Evolutionary conservation across 2,329 filamentous ascomycete genomes (phyloP).

Genomic region (Cladosporium phlei): DNA sequence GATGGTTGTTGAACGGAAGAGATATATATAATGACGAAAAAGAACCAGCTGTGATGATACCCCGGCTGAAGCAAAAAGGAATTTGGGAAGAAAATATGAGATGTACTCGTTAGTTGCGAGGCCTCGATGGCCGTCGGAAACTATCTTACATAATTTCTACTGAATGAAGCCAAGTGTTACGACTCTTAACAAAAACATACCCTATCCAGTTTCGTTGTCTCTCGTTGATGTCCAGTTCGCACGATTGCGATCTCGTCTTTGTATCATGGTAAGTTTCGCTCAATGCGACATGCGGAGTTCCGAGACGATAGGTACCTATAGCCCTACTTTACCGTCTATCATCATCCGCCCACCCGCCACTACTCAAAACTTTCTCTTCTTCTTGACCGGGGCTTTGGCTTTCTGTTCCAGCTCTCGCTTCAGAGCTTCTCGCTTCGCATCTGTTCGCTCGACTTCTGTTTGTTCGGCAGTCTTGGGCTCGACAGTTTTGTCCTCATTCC

Average conservation of each 20-base stretch:
- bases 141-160: conserved; percentile 4
- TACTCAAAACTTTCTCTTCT: conserved; percentile 52
- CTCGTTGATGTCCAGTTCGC: too few species aligned
- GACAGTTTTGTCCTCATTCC: too few species aligned
- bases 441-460: conserved; percentile 47
- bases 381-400: conserved; percentile 50
- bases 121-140: neutral
- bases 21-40: neutral
- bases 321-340: too few species aligned
- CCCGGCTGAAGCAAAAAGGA: conserved; percentile 9
- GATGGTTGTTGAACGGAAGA: neutral
- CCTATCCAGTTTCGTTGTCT: too few species aligned
- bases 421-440: conserved; percentile 52
- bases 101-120: neutral
- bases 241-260: too few species aligned
- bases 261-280: too few species aligned
- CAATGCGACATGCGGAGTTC: too few species aligned
- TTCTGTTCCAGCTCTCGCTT: conserved; percentile 50
- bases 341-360: neutral
- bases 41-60: conserved; percentile 12
- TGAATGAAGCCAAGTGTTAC: conserved; percentile 13
- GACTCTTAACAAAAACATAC: conserved; percentile 1
- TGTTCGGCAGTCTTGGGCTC: conserved; percentile 21
- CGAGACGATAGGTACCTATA: too few species aligned
- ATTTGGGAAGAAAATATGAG: conserved; percentile 5